Base-by-base conservation (phyloP, 768 basidiomycete species). In the Macrolepiota albuminosa region DNA sequence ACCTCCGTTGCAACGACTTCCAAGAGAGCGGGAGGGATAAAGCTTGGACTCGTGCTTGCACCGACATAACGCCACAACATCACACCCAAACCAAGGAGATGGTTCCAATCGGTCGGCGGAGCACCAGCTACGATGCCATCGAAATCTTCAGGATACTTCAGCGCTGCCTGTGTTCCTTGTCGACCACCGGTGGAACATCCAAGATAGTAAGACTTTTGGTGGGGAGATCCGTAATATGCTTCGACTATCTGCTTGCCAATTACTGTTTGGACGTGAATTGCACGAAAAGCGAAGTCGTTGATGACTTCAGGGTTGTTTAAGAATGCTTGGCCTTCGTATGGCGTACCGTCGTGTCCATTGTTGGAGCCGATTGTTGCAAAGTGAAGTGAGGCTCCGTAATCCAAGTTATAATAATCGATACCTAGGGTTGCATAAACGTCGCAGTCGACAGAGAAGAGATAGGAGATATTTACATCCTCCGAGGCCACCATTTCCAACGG, bases 271-370 rank as follows among this genome's bases (percentile, higher is more conserved):
- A 64, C 54, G 31, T 64, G 60, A n/a, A 57, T 53, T 16, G 63
- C 56, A 2, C 63, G 59, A 43, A 47, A 61, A 6, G 63, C 56
- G 16, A 58, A 63, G 50, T 63, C 63, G 31, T 60, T 59, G 54
- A 64, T 61, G 60, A 61, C 63, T 46, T 64, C 60, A 18, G 60
- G 57, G n/a, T 43, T n/a, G 16, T 61, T 29, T 2, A 18, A n/a
- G 40, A 39, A 33, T 21, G 18, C 42, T 43, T 21, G 16, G 6
- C 58, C 62, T 16, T 56, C 47, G 0, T 34, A 9, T 9, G n/a
- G 4, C 16, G 34, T 7, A 24, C 58, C 54, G 46, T 60, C 59
- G 26, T 63, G 62, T 8, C 62, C 62, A 21, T 63, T 60, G 40
- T 63, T 57, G 1, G 62, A 63, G n/a, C 42, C 61, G 18, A 62